Evolutionary conservation across 495 filamentous ascomycete species (phyloP).

Genomic region (Geoglossum glabrum): DNA sequence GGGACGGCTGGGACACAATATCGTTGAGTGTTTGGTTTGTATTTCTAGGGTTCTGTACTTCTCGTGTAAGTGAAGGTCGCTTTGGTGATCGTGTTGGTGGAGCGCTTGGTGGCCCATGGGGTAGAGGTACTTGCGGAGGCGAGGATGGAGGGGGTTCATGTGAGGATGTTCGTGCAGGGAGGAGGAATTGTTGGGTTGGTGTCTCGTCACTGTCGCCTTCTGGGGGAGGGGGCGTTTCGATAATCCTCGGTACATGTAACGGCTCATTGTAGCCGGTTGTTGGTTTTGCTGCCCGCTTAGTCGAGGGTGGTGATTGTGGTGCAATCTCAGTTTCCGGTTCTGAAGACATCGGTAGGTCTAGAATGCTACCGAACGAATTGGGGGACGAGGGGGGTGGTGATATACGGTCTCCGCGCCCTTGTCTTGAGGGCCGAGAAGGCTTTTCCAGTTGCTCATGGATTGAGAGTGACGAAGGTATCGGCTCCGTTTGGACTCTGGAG

Average conservation of each 20-base stretch:
- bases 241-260: slow-evolving; percentile 33
- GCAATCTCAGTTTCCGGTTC: not conserved
- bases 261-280: not conserved
- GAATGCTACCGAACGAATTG: not conserved
- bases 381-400: not conserved
- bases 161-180: slow-evolving; percentile 31
- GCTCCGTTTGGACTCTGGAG: slow-evolving; percentile 1
- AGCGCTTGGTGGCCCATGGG: slow-evolving; percentile 3
- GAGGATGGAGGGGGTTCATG: slow-evolving; percentile 23
- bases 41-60: slow-evolving; percentile 10
- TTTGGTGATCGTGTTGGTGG: slow-evolving; percentile 9
- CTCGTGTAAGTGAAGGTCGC: slow-evolving; percentile 21
- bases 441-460: slow-evolving; percentile 18
- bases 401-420: not conserved
- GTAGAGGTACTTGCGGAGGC: slow-evolving; percentile 12
- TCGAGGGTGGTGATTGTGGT: not conserved
- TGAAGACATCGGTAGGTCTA: not conserved
- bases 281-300: not conserved
- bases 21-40: slow-evolving; percentile 32
- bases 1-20: slow-evolving; percentile 39
- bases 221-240: slow-evolving; percentile 39
- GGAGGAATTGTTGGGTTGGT: slow-evolving; percentile 18
- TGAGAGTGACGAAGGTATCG: not conserved
- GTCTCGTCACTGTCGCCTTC: slow-evolving; percentile 22
- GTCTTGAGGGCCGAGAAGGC: slow-evolving; percentile 25